These are phyloP conservation scores for Ramalina peruviana DNA, from an alignment of 495 filamentous ascomycete genomes.

Conservation along the genomic window DNA sequence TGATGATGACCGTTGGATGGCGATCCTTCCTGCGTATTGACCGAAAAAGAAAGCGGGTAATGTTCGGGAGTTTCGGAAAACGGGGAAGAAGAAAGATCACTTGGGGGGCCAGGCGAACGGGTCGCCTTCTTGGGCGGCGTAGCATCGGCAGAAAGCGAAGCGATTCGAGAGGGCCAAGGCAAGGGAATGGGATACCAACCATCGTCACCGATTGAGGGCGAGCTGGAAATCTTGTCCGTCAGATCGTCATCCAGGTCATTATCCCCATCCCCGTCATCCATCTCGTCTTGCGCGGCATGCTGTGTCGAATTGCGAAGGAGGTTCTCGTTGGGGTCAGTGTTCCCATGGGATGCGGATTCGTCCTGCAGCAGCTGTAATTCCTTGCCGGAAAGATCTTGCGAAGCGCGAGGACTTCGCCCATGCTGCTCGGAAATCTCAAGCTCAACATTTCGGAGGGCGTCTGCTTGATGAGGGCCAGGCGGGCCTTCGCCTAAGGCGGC, in stretches of 20 bases:
- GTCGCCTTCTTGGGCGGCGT: conserved; percentile 14
- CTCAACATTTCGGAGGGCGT: conserved; percentile 62
- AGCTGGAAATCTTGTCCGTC: conserved; percentile 96
- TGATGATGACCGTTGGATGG: conserved; percentile 44
- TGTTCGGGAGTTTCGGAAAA: conserved; percentile 35
- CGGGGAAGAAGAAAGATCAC: conserved; percentile 36
- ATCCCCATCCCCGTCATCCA: conserved; percentile 61
- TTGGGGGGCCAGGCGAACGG: conserved; percentile 14
- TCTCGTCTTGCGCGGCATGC: conserved; percentile 45
- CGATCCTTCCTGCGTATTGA: conserved; percentile 19
- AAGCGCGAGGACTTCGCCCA: conserved; percentile 33
- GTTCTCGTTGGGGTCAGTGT: conserved; percentile 21
- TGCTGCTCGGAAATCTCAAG: conserved; percentile 60
- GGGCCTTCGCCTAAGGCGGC: conserved; percentile 39
- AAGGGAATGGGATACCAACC: conserved; percentile 56
- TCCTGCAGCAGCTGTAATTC: conserved; percentile 30
- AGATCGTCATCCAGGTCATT: conserved; percentile 74
- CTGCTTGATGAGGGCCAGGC: conserved; percentile 71
- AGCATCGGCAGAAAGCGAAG: conserved; percentile 27
- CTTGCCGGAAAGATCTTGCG: conserved; percentile 19
- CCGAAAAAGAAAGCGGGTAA: conserved; percentile 23
- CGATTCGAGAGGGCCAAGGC: conserved; percentile 26
- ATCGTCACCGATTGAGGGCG: conserved; percentile 86
- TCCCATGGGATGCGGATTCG: conserved; percentile 26
- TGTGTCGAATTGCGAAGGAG: conserved; percentile 18